These are phyloP conservation scores for Podila horticola DNA, from an alignment of 192 early-diverging fungal species.

Conservation along the genomic window DNA sequence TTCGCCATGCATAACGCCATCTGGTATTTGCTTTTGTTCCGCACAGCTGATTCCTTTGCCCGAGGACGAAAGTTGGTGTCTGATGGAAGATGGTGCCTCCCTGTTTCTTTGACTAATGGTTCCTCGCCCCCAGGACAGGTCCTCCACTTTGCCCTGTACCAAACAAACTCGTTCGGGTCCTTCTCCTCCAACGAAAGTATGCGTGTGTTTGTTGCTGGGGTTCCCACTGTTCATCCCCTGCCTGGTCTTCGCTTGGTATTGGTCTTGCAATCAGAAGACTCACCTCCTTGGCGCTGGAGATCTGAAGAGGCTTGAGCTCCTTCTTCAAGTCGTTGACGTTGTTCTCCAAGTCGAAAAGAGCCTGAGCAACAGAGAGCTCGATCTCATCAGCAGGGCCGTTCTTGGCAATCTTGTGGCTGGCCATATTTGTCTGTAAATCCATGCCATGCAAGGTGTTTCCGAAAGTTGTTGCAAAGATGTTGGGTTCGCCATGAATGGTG, in stretches of 20 bases:
- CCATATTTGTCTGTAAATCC: conserved; percentile 40
- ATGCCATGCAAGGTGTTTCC: no score
- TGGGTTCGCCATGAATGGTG: neutral
- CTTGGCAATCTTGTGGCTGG: conserved; percentile 57
- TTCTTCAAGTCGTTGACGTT: conserved; percentile 97
- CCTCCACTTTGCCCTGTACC: no score
- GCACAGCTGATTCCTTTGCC: no score
- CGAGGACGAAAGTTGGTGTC: no score
- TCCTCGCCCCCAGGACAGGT: no score
- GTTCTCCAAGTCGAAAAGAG: conserved; percentile 94
- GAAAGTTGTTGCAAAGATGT: neutral
- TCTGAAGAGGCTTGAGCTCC: conserved; percentile 95
- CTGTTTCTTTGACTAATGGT: no score
- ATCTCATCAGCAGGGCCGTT: conserved; percentile 75
- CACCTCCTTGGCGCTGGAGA: conserved; percentile 95
- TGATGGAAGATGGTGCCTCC: no score
- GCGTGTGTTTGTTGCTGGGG: neutral
- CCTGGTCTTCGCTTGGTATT: neutral
- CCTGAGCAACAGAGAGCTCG: conserved; percentile 95
- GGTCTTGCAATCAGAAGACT: conserved; percentile 19
- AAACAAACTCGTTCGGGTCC: neutral
- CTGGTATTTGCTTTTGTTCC: neutral
- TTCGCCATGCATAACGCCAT: conserved; percentile 14
- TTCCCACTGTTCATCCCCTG: neutral
- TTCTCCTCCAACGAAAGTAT: neutral